phyloP scores from a whole-genome alignment of 345 rosid species.

The Gossypium arboreum region DNA sequence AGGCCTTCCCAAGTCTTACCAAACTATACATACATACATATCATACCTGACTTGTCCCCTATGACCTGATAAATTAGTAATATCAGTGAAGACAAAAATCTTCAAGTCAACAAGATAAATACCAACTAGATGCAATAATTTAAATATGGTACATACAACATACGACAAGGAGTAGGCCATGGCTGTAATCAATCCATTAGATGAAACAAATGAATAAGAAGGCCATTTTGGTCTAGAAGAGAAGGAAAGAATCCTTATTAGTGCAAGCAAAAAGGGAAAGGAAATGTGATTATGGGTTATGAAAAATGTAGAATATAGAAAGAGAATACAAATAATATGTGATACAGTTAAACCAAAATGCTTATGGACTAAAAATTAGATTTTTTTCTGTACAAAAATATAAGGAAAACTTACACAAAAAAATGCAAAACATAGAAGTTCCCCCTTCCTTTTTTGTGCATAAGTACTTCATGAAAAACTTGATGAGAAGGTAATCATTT shows the following conservation, averaged over 20 bases:
- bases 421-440: too few relatives aligned
- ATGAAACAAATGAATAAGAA: constrained; percentile 83
- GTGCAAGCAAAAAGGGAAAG: not conserved
- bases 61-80: constrained; percentile 42
- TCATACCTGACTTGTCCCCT: constrained; percentile 73
- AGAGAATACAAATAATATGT: not conserved
- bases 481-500: too few relatives aligned
- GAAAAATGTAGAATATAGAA: not conserved
- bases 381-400: too few relatives aligned
- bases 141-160: constrained; percentile 56
- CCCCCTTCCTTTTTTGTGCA: too few relatives aligned
- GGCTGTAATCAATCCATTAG: constrained; percentile 88
- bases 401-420: too few relatives aligned
- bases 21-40: constrained; percentile 8
- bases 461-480: too few relatives aligned
- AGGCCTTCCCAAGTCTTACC: not conserved
- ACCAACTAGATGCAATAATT: not conserved
- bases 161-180: constrained; percentile 97
- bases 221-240: constrained; percentile 93
- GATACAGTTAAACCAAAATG: too few relatives aligned
- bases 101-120: constrained; percentile 15
- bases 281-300: not conserved
- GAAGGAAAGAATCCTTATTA: constrained; percentile 27
- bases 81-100: constrained; percentile 18
- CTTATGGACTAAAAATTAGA: too few relatives aligned